Conservation (phyloP, 1,284 basidiomycete species). For the Moesziomyces globuligerus region DNA sequence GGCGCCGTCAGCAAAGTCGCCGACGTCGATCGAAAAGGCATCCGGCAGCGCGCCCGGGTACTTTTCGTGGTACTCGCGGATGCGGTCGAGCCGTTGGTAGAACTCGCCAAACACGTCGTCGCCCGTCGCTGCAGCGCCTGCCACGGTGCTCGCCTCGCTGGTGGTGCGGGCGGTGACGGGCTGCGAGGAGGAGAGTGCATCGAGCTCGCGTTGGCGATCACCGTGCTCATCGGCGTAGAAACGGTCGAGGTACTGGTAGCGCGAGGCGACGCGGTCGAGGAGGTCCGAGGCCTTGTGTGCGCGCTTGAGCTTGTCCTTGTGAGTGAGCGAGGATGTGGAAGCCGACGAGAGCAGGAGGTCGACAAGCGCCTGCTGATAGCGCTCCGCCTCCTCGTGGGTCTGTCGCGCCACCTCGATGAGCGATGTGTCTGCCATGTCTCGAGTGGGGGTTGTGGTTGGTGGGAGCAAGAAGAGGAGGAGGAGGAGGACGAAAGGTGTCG, state of each 20-base stretch:
- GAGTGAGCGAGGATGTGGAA: constrained; percentile 53
- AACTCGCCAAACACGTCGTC: constrained; percentile 71
- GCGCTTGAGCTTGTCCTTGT: constrained; percentile 74
- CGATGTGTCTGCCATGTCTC: constrained; percentile 73
- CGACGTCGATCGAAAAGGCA: constrained; percentile 60
- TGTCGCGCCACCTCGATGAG: constrained; percentile 90
- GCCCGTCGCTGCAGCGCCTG: too few species aligned
- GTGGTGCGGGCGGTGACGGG: not conserved
- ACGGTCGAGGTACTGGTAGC: constrained; percentile 68
- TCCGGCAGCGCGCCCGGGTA: constrained; percentile 80
- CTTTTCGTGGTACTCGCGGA: constrained; percentile 94
- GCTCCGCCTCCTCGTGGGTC: constrained; percentile 93
- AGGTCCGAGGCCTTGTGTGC: constrained; percentile 89
- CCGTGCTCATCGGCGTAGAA: constrained; percentile 69
- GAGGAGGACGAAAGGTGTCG: not conserved
- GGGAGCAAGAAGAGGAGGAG: too few species aligned
- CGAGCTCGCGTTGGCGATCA: constrained; percentile 68
- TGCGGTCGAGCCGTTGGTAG: constrained; percentile 89
- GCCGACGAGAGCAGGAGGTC: constrained; percentile 69
- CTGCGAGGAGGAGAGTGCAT: constrained; percentile 66
- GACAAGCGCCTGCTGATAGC: constrained; percentile 75
- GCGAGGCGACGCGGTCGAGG: constrained; percentile 80
- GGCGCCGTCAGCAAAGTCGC: constrained; percentile 34
- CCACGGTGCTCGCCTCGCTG: too few species aligned
- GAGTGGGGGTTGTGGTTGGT: too few species aligned